Percentiles rank a stretch among this genome's conserved stretches.
Evolutionary conservation across 768 basidiomycete genomes (phyloP).

Genomic region (Cubamyces lactineus): DNA sequence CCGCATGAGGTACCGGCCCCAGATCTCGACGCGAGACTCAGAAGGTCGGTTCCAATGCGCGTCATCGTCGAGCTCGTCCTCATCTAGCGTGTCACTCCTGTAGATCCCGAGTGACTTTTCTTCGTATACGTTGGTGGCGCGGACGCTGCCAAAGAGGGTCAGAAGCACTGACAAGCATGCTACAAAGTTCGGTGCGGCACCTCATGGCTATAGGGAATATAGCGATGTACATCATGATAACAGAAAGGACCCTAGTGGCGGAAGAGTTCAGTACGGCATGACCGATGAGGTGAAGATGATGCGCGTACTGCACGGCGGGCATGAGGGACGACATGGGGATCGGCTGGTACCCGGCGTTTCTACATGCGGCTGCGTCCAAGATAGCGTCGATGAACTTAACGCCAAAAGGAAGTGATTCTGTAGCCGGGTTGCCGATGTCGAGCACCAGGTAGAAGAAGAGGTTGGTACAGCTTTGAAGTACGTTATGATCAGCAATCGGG

Average conservation of each 20-base stretch:
- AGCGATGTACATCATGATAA: conserved; percentile 92
- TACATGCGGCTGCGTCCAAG: conserved; percentile 77
- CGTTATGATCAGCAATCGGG: conserved; percentile 39
- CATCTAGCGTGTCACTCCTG: conserved; percentile 51
- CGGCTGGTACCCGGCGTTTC: conserved; percentile 84
- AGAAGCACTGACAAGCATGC: neutral
- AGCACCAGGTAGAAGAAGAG: conserved; percentile 87
- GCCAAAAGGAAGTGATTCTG: conserved; percentile 69
- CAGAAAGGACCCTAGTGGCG: conserved; percentile 68
- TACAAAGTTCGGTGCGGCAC: conserved; percentile 36
- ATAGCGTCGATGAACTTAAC: conserved; percentile 71
- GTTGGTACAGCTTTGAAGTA: conserved; percentile 50
- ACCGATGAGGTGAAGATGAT: neutral
- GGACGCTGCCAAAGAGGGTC: conserved; percentile 38
- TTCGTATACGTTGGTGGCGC: conserved; percentile 54
- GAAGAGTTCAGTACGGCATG: neutral
- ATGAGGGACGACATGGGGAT: conserved; percentile 69
- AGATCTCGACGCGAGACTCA: conserved; percentile 37
- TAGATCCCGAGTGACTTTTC: conserved; percentile 42
- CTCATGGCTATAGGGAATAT: conserved; percentile 83
- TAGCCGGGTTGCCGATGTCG: conserved; percentile 76
- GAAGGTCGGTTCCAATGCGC: conserved; percentile 31
- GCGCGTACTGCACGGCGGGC: conserved; percentile 80
- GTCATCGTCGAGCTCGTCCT: conserved; percentile 52
- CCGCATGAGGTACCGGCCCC: conserved; percentile 43